These are phyloP conservation scores for Gonapodya sp. DNA, from an alignment of 192 early-diverging fungal species.

Conservation along the genomic window DNA sequence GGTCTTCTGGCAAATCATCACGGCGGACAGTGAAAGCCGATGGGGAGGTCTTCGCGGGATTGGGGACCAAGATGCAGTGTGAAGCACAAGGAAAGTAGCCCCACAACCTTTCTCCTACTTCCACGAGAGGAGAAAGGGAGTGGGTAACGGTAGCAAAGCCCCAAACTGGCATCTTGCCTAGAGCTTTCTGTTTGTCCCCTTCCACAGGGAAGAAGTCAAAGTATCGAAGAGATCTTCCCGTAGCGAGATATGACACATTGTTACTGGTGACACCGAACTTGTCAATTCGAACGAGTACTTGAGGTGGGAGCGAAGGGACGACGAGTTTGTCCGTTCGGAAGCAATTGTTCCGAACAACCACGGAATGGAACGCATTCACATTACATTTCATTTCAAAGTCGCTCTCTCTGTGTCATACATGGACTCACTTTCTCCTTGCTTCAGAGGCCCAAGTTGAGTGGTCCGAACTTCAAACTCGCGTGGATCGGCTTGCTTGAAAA, in stretches of 20 bases:
- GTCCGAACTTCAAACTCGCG: not conserved
- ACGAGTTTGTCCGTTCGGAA: not conserved
- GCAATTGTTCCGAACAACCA: too few species aligned
- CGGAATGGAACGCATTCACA: too few species aligned
- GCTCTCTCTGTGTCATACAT: too few species aligned
- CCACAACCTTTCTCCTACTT: not conserved
- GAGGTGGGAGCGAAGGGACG: not conserved
- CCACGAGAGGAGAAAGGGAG: not conserved
- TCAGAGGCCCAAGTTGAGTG: not conserved
- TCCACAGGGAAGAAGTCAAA: slow-evolving; percentile 6
- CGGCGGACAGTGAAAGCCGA: not conserved
- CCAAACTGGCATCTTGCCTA: not conserved
- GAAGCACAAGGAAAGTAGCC: slow-evolving; percentile 3
- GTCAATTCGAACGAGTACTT: not conserved
- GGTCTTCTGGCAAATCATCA: not conserved
- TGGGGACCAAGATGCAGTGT: not conserved
- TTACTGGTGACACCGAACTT: not conserved
- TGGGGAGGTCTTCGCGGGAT: not conserved
- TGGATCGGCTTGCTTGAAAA: not conserved
- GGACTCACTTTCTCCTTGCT: not conserved
- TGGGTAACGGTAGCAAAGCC: not conserved
- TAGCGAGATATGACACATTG: not conserved
- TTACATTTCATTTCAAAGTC: too few species aligned
- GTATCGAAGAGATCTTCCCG: not conserved
- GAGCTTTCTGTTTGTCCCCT: not conserved